Conservation (phyloP, 257 asterid species). For the Jasminum sambac region DNA sequence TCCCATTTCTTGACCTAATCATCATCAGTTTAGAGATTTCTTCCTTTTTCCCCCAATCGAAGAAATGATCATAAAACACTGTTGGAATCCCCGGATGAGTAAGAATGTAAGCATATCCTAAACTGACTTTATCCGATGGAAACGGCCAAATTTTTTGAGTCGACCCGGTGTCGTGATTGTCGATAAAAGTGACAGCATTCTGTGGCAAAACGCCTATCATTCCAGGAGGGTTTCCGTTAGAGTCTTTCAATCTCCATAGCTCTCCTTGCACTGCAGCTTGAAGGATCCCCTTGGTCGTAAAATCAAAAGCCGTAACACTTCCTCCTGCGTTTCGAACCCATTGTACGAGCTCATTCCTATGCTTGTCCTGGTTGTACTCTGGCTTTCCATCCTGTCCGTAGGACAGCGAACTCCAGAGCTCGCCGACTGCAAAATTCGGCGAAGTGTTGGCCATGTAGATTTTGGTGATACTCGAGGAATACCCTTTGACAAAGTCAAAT, state of each 20-base stretch:
- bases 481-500: constrained; percentile 73
- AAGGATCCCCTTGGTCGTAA: constrained; percentile 74
- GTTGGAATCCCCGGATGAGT: constrained; percentile 86
- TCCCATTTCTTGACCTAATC: constrained; percentile 57
- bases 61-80: constrained; percentile 73
- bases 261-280: constrained; percentile 79
- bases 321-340: constrained; percentile 61
- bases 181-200: constrained; percentile 78
- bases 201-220: constrained; percentile 63
- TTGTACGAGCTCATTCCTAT: constrained; percentile 46
- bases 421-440: constrained; percentile 88
- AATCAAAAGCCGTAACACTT: constrained; percentile 64
- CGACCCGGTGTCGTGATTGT: constrained; percentile 86
- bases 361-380: constrained; percentile 50
- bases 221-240: constrained; percentile 71
- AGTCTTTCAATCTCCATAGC: constrained; percentile 66
- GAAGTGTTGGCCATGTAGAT: constrained; percentile 54
- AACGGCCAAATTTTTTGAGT: constrained; percentile 95
- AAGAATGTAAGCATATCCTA: constrained; percentile 85
- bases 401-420: constrained; percentile 45
- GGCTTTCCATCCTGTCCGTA: constrained; percentile 50
- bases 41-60: constrained; percentile 71
- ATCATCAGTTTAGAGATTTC: constrained; percentile 48
- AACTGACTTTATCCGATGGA: constrained; percentile 67
- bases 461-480: constrained; percentile 49